Percentiles rank a stretch among this genome's conserved stretches.
phyloP scores from a whole-genome alignment of 148 eudicot species.

The Rheum nobile region DNA sequence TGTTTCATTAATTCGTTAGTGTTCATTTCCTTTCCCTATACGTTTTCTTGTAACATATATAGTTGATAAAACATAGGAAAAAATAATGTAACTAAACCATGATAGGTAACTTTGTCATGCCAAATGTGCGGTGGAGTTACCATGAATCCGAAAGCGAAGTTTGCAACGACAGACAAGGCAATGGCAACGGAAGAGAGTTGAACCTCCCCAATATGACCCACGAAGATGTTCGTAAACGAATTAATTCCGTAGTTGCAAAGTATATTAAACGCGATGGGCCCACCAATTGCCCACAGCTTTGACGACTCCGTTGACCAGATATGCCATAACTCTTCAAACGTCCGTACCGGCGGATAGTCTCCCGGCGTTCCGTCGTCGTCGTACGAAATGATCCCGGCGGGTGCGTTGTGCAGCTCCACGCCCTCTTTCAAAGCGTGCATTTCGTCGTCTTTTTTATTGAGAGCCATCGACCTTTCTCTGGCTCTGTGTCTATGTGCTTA shows the following conservation, averaged over 20 bases:
- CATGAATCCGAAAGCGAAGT: constrained; percentile 86
- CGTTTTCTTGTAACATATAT: no score
- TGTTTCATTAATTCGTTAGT: no score
- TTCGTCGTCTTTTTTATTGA: not conserved
- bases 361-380: constrained; percentile 11
- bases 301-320: constrained; percentile 35
- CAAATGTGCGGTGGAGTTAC: constrained; percentile 43
- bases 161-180: constrained; percentile 75
- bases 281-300: constrained; percentile 75
- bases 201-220: constrained; percentile 81
- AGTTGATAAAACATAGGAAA: not conserved
- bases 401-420: not conserved
- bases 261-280: constrained; percentile 88
- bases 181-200: constrained; percentile 91
- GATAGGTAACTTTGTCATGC: not conserved
- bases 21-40: no score
- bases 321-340: constrained; percentile 28
- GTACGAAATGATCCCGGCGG: not conserved
- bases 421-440: not conserved
- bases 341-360: constrained; percentile 43
- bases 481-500: not conserved
- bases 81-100: not conserved
- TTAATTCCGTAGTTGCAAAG: constrained; percentile 86
- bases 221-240: constrained; percentile 79
- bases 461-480: not conserved